Conservation (phyloP, 371 early-diverging fungal genomes). For the Umbelopsis sp. region DNA sequence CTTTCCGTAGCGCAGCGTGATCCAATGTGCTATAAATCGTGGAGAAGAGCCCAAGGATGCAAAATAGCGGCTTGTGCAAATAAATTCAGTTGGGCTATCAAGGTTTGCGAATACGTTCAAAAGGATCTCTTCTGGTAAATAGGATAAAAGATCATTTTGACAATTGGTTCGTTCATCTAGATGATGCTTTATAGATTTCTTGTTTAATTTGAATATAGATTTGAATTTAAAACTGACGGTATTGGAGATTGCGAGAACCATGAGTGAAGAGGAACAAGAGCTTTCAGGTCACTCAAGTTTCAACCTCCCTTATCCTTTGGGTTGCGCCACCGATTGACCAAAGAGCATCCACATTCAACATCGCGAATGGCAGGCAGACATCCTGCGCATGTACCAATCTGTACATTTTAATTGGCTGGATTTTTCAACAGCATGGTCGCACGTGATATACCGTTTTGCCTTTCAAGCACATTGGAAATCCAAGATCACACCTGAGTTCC, state of each 20-base stretch:
- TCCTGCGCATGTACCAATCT: background rate
- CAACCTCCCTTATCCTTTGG: background rate
- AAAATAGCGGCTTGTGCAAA: constrained; percentile 7
- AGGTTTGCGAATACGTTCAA: background rate
- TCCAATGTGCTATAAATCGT: constrained; percentile 1
- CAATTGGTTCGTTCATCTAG: no score
- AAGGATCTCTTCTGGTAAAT: constrained; percentile 1
- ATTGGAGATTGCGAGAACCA: constrained; percentile 12
- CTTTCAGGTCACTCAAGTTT: background rate
- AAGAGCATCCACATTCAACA: background rate
- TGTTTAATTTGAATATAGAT: constrained; percentile 1
- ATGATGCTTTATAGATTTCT: background rate
- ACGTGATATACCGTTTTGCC: background rate
- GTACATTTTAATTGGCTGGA: background rate
- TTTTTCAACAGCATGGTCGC: background rate
- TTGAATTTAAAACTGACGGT: background rate
- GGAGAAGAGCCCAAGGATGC: background rate
- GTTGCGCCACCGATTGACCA: no score
- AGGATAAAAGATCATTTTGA: background rate
- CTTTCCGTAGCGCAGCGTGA: background rate
- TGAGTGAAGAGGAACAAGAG: background rate
- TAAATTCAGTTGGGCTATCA: background rate
- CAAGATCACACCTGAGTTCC: no score
- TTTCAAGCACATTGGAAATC: no score
- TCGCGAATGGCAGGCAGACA: constrained; percentile 2